Evolutionary conservation across 805 yeast genomes (phyloP).

Genomic region (Wickerhamomyces ciferrii): DNA sequence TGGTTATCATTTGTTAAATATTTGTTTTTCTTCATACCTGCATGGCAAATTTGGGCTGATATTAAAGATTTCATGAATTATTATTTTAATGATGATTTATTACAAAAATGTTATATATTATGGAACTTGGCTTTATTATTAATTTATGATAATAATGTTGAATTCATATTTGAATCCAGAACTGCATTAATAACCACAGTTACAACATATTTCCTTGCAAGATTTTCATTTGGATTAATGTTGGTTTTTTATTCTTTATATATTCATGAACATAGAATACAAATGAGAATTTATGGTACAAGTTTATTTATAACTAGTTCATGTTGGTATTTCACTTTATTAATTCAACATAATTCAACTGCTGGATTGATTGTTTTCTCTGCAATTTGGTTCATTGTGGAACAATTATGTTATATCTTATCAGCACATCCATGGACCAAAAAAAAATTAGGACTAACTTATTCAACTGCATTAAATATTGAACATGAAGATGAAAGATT

Average conservation of each 20-base stretch:
- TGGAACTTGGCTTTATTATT: constrained; percentile 49
- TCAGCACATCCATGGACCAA: constrained; percentile 45
- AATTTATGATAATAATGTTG: constrained; percentile 45
- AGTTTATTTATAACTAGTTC: constrained; percentile 28
- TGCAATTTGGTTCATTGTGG: constrained; percentile 34
- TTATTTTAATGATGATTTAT: constrained; percentile 54
- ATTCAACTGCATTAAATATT: constrained; percentile 57
- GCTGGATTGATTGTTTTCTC: constrained; percentile 42
- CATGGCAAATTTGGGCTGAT: constrained; percentile 61
- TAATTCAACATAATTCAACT: constrained; percentile 33
- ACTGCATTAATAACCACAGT: constrained; percentile 33
- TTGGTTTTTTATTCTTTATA: constrained; percentile 33
- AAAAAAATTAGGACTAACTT: constrained; percentile 32
- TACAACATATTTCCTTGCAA: constrained; percentile 34
- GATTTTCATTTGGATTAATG: constrained; percentile 27
- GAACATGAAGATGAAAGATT: constrained; percentile 64
- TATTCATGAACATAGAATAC: constrained; percentile 44
- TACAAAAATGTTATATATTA: constrained; percentile 46
- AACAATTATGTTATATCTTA: constrained; percentile 29
- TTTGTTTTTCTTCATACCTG: constrained; percentile 45
- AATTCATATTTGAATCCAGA: constrained; percentile 31
- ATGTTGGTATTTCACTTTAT: constrained; percentile 49
- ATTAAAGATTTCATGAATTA: constrained; percentile 59
- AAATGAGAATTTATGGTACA: constrained; percentile 36
- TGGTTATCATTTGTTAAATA: constrained; percentile 44